Evolutionary conservation across 331 rosid genomes (phyloP).

Genomic region (Acacia pycnantha): DNA sequence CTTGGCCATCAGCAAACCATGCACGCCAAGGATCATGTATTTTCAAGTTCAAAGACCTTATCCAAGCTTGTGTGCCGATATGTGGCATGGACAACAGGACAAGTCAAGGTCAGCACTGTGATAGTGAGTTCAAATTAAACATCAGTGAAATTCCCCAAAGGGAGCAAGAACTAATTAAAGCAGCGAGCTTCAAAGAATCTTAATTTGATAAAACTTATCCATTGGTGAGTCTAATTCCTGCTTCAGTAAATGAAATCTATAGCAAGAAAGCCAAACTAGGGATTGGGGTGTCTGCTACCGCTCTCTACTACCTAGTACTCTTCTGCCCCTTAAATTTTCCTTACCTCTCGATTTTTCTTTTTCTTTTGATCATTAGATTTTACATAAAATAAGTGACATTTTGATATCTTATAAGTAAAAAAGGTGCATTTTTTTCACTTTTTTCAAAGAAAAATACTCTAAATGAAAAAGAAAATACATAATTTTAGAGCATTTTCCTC

Average conservation of each 20-base stretch:
- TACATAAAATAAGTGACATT: too few relatives aligned
- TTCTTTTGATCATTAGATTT: too few relatives aligned
- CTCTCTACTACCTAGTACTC: too few relatives aligned
- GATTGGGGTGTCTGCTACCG: too few relatives aligned
- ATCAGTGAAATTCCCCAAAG: not conserved
- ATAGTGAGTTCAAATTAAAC: not conserved
- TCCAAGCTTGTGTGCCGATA: constrained; percentile 8
- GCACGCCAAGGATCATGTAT: constrained; percentile 20
- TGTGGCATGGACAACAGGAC: constrained; percentile 2
- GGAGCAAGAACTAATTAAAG: too few relatives aligned
- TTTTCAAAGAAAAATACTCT: too few relatives aligned
- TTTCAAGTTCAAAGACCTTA: constrained; percentile 20
- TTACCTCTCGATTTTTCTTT: too few relatives aligned
- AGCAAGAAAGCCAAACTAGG: not conserved
- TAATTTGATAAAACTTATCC: not conserved
- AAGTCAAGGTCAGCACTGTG: constrained; percentile 27
- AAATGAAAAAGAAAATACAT: too few relatives aligned
- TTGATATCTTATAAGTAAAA: too few relatives aligned
- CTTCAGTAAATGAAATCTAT: not conserved
- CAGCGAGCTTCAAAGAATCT: not conserved
- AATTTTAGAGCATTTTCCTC: too few relatives aligned
- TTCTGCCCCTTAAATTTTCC: too few relatives aligned
- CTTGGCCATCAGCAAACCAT: constrained; percentile 33
- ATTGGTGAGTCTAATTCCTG: not conserved
- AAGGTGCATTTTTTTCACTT: fast-evolving